Base-by-base conservation (phyloP, 2,329 filamentous ascomycete genomes). In the Exophiala dermatitidis region DNA sequence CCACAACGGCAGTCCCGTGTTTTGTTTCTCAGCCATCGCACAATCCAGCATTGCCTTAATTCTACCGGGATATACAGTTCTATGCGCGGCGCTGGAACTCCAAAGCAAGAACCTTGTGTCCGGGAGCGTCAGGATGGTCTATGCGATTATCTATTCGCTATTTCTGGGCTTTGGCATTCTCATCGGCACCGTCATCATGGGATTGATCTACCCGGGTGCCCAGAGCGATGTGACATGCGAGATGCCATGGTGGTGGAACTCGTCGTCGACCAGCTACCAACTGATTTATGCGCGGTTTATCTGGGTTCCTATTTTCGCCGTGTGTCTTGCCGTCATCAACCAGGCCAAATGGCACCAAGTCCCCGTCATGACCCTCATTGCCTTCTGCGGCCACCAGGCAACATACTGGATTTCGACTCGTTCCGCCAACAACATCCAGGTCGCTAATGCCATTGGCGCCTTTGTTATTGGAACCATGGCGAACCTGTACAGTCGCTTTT, bases 271-370 rank as follows among this genome's bases (percentile, higher is more conserved):
- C 3, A 75, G 71, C 65, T 3, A 74, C 72, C 28, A 70, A 67
- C 33, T 62, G 9, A 29, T 60, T 8, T 58, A 59, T 44, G 52
- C 76, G 57, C 79, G 77, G 53, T 89, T 90, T 70, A 72, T 84
- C 31, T 90, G 89, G 64, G 88, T 91, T 0, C 79, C 85, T 0
- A 67, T 78, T 4, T 94, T 90, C 67, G 82, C 87, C 5, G 65
- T 88, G 30, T 88, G 84, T 63, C 77, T 91, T 37, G 84, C 85
- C 56, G 76, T 90, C 63, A 84, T 91, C 67, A 90, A 90, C 68
- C 86, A 91, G 61, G 86, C 85, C 54, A 88, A 89, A 69, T 88
- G 80, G 80, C 84, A 81, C 62, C 87, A 91, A 65, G 79, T 83
- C 32, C 86, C 87, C 0, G 77, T 86, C 47, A 91, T 91, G 86